A percentile compares a stretch with the other conserved stretches of the same genome.
These are phyloP conservation scores for Rehmannia glutinosa DNA, from an alignment of 257 asterid genomes.

Conservation along the genomic window DNA sequence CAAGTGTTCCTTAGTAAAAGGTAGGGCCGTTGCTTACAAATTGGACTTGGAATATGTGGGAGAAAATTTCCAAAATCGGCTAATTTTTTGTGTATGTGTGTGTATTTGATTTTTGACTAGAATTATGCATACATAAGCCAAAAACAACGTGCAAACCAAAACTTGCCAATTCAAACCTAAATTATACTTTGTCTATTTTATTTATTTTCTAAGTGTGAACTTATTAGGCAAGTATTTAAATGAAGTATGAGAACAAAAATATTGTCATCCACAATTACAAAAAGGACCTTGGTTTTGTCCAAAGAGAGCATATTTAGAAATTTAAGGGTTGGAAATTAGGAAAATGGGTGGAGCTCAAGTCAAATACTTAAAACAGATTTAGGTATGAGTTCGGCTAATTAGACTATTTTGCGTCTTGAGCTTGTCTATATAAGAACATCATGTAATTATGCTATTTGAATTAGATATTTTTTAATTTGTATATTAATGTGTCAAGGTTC, in stretches of 20 bases:
- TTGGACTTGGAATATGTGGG: not conserved
- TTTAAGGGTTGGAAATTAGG: not conserved
- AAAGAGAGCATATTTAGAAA: not conserved
- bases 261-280: not conserved
- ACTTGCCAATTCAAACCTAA: not conserved
- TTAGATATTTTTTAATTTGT: no score
- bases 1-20: conserved; percentile 9
- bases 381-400: no score
- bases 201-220: not conserved
- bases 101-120: conserved; percentile 7
- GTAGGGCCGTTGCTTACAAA: not conserved
- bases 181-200: not conserved
- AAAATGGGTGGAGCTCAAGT: not conserved
- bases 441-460: no score
- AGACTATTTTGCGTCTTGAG: no score
- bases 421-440: no score
- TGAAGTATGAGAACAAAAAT: not conserved
- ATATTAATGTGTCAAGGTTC: no score
- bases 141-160: conserved; percentile 12
- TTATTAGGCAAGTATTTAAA: not conserved
- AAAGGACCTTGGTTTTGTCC: no score
- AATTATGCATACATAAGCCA: not conserved
- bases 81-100: not conserved
- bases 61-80: not conserved
- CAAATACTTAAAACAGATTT: not conserved